A percentile compares a stretch with the other conserved stretches of the same genome.
phyloP scores from a whole-genome alignment of 164 flowering plant species.

The Umbellularia californica region DNA sequence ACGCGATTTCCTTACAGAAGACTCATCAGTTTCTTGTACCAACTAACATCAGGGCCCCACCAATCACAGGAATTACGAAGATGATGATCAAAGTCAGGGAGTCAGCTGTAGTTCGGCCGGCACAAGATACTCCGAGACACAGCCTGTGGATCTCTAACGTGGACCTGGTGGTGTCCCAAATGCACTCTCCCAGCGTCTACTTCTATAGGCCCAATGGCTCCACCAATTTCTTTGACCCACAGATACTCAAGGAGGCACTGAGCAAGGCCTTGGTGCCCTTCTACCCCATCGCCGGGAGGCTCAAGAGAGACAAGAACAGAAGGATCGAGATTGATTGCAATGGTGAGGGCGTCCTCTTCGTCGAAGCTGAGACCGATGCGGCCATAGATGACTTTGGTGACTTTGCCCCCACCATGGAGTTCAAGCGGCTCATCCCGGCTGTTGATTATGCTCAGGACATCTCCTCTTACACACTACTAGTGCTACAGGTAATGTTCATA shows the following conservation, averaged over 20 bases:
- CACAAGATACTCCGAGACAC: slow-evolving; percentile 19
- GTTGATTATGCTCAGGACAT: slow-evolving; percentile 34
- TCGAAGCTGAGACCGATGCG: slow-evolving; percentile 32
- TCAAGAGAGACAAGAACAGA: slow-evolving; percentile 26
- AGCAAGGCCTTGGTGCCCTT: slow-evolving; percentile 33
- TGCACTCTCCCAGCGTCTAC: slow-evolving; percentile 27
- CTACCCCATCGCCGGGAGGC: slow-evolving; percentile 44
- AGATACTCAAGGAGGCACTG: slow-evolving; percentile 27
- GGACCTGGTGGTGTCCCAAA: slow-evolving; percentile 27
- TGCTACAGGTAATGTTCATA: slow-evolving; percentile 31
- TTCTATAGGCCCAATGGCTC: slow-evolving; percentile 25
- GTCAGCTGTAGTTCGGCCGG: slow-evolving; percentile 25
- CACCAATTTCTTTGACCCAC: slow-evolving; percentile 23
- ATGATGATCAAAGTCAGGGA: slow-evolving; percentile 23
- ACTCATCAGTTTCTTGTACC: too few species aligned
- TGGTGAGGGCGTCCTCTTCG: slow-evolving; percentile 29
- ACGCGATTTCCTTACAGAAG: too few species aligned
- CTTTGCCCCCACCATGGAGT: slow-evolving; percentile 31
- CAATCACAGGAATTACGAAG: not conserved
- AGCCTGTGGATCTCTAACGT: slow-evolving; percentile 26
- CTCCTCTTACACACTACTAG: slow-evolving; percentile 32
- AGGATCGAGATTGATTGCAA: slow-evolving; percentile 42
- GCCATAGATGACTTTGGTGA: slow-evolving; percentile 38
- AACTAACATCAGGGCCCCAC: too few species aligned
- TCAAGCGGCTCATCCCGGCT: slow-evolving; percentile 29